Base-by-base conservation (phyloP, 306 rosid species). In the Ammopiptanthus mongolicus region DNA sequence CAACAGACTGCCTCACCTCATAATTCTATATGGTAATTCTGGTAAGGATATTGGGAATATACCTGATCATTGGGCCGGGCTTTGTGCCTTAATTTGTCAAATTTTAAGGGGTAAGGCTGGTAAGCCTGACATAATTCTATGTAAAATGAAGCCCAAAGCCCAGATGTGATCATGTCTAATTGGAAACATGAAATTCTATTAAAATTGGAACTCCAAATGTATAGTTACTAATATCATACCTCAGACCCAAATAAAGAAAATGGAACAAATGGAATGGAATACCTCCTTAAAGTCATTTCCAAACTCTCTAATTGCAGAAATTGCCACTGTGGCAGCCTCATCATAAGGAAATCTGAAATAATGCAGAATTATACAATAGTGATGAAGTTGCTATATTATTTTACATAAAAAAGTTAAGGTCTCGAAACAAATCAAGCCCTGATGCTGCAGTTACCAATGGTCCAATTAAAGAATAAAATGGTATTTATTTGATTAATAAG, bases 211-310 rank as follows among this genome's bases (percentile, higher is more conserved):
- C 55, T 22, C 37, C 77, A 6, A 36, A 53, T 11, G 34, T 18
- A 73, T 28, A 23, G 46, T 47, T 15, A 31, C 5, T 6, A 18
- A 18, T 18, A 17, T 18, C 50, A 33, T 5, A 11, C 61, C 21
- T 60, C 8, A 18, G 22, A 74, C 31, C 9, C 47, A 1, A 23
- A 75, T 15, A 65, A 22, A 65, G 18, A 58, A 34, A 56, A 77
- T 5, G 25, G 10, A 22, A 15, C 8, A 23, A 18, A 52, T 57
- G 10, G 25, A 44, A 78, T 56, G 9, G 8, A 51, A 50, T 81
- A 88, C 96, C 90, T 91, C 96, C 75, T 87, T 85, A 55, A 91
- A 72, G 78, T 75, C 93, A 74, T 75, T 68, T 62, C 66, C 85
- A 19, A 79, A 87, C 75, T 88, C 96, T 66, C 5, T 82, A 59